phyloP scores from a whole-genome alignment of 768 basidiomycete genomes.

The Cystobasidium ongulense region DNA sequence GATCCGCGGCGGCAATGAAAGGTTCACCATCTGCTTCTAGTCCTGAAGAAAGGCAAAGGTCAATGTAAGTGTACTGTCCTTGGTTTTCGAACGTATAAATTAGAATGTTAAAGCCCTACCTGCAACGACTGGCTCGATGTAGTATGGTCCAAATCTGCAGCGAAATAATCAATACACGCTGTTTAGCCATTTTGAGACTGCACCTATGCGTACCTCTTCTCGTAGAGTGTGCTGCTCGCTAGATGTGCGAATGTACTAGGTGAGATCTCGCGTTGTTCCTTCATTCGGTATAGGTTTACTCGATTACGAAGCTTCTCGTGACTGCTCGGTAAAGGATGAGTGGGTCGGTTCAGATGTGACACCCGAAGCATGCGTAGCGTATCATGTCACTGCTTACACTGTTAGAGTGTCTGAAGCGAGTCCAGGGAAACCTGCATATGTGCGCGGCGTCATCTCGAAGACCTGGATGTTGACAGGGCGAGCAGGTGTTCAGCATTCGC shows the following conservation, averaged over 20 bases:
- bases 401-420: slow-evolving; percentile 89
- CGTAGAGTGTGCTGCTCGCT: slow-evolving; percentile 89
- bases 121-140: slow-evolving; percentile 91
- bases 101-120: slow-evolving; percentile 50
- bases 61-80: neutral
- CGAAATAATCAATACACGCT: neutral
- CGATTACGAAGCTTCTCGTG: slow-evolving; percentile 84
- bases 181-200: slow-evolving; percentile 1
- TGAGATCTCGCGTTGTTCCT: slow-evolving; percentile 93
- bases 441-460: slow-evolving; percentile 84
- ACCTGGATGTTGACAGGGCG: slow-evolving; percentile 53
- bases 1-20: slow-evolving; percentile 89
- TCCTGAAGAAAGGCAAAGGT: slow-evolving; percentile 29
- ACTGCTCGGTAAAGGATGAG: slow-evolving; percentile 49
- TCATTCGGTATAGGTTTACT: slow-evolving; percentile 99
- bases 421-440: slow-evolving; percentile 84
- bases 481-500: neutral
- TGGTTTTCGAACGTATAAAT: neutral
- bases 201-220: slow-evolving; percentile 54
- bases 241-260: slow-evolving; percentile 94
- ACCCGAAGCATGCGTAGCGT: too few relatives aligned
- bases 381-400: slow-evolving; percentile 51
- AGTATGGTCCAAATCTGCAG: slow-evolving; percentile 76
- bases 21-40: slow-evolving; percentile 61
- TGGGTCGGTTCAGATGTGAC: neutral